Conservation (phyloP, 2,329 filamentous ascomycete genomes). For the Penicillium fuscoglaucum region DNA sequence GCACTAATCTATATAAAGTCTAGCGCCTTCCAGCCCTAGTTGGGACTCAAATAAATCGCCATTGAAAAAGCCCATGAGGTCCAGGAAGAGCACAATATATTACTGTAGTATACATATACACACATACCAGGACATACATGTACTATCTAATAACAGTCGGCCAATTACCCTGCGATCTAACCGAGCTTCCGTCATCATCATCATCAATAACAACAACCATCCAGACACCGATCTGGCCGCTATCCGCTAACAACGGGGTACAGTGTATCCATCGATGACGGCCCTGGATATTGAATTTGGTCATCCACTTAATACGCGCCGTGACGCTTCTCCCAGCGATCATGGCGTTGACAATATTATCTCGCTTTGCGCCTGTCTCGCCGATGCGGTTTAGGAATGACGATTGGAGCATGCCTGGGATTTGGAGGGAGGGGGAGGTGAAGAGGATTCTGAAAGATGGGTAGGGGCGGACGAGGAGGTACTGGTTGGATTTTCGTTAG, state of each 20-base stretch:
- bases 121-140: neutral
- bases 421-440: constrained; percentile 65
- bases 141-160: constrained; percentile 1
- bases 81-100: neutral
- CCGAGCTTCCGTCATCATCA: constrained; percentile 30
- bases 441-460: constrained; percentile 68
- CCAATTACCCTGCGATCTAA: constrained; percentile 18
- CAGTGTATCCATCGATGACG: constrained; percentile 76
- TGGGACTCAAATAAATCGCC: neutral
- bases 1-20: neutral
- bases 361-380: constrained; percentile 52
- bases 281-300: constrained; percentile 54
- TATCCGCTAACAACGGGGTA: constrained; percentile 67
- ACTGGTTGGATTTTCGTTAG: constrained; percentile 26
- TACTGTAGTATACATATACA: neutral
- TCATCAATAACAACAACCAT: constrained; percentile 74
- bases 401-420: constrained; percentile 66
- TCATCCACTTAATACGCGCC: constrained; percentile 71
- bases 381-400: constrained; percentile 48
- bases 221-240: constrained; percentile 71
- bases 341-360: constrained; percentile 59
- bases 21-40: neutral
- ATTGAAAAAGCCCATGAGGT: neutral
- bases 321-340: constrained; percentile 69
- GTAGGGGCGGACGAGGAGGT: constrained; percentile 55